Base-by-base conservation (phyloP, 225 moss, liverwort and hornwort species). In the Sphagnum tenellum region DNA sequence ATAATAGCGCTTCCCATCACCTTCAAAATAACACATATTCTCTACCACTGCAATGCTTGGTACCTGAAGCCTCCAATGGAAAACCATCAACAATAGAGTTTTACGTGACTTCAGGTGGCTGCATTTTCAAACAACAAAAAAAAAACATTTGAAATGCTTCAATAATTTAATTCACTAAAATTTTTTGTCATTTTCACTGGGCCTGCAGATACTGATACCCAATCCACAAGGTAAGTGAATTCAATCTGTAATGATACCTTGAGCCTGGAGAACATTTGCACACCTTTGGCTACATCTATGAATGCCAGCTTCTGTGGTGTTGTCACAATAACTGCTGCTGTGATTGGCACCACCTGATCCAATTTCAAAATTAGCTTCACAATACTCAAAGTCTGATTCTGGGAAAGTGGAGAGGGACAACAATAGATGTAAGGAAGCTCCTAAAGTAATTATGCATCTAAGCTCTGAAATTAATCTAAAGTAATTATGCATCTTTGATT, bases 21-120 rank as follows among this genome's bases (percentile, higher is more conserved):
- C 98, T 75, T 98, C 98, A 76, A 98, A 98, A 74, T 83, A 98
- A 76, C 98, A 98, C 98, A 98, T 98, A 64, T 98, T 98, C 72
- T 98, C 98, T 60, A 98, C 98, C 9, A 98, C 93, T n/a, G 98
- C 98, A 72, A 98, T 70, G 67, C 98, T 93, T 29, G 98, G 98
- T 44, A 98, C 96, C 94, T 95, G 78, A 7, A 8, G 29, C 29
- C 29, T 29, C 29, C 60, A 64, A 53, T 29, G 45, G 9, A 9
- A 55, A 47, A 66, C 47, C 46, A 58, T 2, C 58, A 11, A 29
- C 29, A 29, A 29, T 29, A 29, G 29, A 29, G 29, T 29, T 29
- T 29, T 29, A 29, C 29, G 29, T 29, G 29, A 29, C 29, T 29
- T 29, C 29, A 29, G 29, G 29, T 29, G 29, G 29, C 29, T 29